Evolutionary conservation across 169 alveolate genomes (phyloP).

Genomic region (Plasmodium berghei): DNA sequence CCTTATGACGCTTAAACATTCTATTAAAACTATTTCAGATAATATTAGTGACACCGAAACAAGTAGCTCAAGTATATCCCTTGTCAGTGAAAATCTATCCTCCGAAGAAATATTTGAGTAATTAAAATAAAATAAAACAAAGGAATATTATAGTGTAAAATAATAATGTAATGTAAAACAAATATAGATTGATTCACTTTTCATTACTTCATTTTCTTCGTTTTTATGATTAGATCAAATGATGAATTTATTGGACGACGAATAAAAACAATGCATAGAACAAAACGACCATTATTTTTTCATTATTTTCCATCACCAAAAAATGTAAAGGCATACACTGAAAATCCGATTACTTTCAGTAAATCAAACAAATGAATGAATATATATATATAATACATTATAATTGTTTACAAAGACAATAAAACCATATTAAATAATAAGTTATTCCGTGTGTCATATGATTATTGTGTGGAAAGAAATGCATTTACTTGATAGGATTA

Average conservation of each 20-base stretch:
- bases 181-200: background rate
- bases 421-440: no score
- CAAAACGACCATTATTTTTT: slow-evolving; percentile 70
- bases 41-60: slow-evolving; percentile 7
- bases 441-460: background rate
- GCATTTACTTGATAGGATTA: background rate
- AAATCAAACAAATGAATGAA: slow-evolving; percentile 6
- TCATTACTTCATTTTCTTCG: background rate
- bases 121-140: slow-evolving; percentile 7
- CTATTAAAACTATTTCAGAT: slow-evolving; percentile 28
- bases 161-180: background rate
- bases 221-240: slow-evolving; percentile 24
- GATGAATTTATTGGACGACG: slow-evolving; percentile 67
- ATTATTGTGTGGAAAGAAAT: background rate
- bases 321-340: slow-evolving; percentile 67
- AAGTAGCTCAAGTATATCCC: slow-evolving; percentile 60
- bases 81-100: slow-evolving; percentile 46
- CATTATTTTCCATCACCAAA: slow-evolving; percentile 74
- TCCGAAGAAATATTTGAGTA: slow-evolving; percentile 58
- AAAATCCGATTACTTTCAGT: slow-evolving; percentile 72
- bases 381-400: background rate
- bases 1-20: slow-evolving; percentile 1
- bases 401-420: background rate
- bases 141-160: background rate
- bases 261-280: slow-evolving; percentile 68